These are phyloP conservation scores for Durio zibethinus DNA, from an alignment of 345 rosid genomes.

Conservation along the genomic window DNA sequence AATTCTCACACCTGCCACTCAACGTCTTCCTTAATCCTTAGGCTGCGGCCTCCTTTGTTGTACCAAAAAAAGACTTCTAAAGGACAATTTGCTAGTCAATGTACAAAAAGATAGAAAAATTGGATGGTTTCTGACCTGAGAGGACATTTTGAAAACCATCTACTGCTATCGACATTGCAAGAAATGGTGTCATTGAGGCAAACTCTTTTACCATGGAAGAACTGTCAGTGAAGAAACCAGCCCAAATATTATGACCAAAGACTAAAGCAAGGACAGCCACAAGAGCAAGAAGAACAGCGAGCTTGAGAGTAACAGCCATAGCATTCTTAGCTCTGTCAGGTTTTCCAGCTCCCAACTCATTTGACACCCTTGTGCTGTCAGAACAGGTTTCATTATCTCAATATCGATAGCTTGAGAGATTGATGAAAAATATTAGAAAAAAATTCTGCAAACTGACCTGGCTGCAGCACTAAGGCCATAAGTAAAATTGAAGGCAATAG, in stretches of 20 bases:
- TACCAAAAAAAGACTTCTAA: no score
- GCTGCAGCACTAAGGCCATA: constrained; percentile 54
- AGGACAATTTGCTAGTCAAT: no score
- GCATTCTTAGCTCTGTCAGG: constrained; percentile 30
- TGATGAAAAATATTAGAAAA: no score
- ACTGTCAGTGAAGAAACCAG: constrained; percentile 38
- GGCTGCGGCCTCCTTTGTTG: no score
- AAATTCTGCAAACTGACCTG: constrained; percentile 29
- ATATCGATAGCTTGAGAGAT: no score
- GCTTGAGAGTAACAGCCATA: constrained; percentile 30
- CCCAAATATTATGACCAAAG: constrained; percentile 40
- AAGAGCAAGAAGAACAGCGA: constrained; percentile 34
- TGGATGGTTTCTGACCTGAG: constrained; percentile 26
- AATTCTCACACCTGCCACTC: no score
- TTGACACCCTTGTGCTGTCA: constrained; percentile 54
- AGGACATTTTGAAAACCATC: constrained; percentile 44
- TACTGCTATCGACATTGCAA: constrained; percentile 33
- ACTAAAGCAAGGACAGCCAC: constrained; percentile 26
- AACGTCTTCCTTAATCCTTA: no score
- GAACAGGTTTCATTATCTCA: not conserved
- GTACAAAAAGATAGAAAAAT: no score
- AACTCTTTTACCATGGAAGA: constrained; percentile 21
- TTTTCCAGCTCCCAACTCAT: constrained; percentile 46
- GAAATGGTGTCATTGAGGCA: constrained; percentile 36
- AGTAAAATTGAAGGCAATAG: constrained; percentile 37